Conservation (phyloP, 441 rosid genomes). For the Syzygium malaccense region DNA sequence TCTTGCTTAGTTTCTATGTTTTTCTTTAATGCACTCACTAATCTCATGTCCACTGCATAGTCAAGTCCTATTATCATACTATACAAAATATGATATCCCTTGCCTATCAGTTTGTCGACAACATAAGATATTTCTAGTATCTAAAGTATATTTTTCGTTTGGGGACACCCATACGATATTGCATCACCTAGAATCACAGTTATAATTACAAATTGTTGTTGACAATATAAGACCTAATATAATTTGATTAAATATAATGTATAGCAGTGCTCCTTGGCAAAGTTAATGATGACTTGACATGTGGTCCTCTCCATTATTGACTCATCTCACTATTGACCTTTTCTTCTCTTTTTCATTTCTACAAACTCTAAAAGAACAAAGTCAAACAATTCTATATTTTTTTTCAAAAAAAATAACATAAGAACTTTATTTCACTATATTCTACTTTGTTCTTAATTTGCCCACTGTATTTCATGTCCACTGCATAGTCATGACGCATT, state of each 20-base stretch:
- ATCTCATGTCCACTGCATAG: not conserved
- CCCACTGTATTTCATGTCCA: not conserved
- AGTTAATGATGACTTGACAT: too few species aligned
- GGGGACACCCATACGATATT: not conserved
- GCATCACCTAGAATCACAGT: not conserved
- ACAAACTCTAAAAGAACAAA: not conserved
- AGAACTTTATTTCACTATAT: not conserved
- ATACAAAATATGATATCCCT: not conserved
- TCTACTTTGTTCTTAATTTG: not conserved
- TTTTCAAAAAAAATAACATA: not conserved
- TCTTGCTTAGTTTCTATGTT: not conserved
- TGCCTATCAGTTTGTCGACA: not conserved
- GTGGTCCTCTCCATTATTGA: not conserved
- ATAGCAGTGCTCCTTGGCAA: not conserved
- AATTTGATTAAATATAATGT: not conserved
- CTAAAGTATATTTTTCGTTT: not conserved
- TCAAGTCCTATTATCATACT: not conserved
- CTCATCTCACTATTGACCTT: rapidly evolving
- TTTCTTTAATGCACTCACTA: not conserved
- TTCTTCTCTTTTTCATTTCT: not conserved
- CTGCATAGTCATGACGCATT: rapidly evolving
- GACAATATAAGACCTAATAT: not conserved
- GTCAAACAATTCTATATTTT: not conserved
- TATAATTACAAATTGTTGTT: rapidly evolving
- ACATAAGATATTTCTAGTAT: too few species aligned